Conservation (phyloP, 176 grass and related monocot species). For the Alloteropsis semialata region DNA sequence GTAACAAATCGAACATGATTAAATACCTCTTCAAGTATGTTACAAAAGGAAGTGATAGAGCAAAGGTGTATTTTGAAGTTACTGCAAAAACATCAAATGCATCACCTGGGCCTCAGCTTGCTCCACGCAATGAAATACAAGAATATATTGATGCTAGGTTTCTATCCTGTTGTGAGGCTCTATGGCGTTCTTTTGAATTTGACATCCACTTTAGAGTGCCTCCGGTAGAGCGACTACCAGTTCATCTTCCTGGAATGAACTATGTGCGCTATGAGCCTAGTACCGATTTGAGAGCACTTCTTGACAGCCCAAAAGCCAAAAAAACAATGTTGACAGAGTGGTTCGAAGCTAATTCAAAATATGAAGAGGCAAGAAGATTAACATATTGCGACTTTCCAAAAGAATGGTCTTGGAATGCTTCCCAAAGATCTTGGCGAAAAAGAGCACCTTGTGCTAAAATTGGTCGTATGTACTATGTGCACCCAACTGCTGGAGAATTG, state of each 20-base stretch:
- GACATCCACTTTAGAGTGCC: not conserved
- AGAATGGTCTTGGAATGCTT: not conserved
- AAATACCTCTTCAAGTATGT: not conserved
- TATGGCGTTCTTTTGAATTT: not conserved
- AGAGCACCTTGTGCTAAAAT: not conserved
- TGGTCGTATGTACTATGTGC: not conserved
- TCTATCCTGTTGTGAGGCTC: not conserved
- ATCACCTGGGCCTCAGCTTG: not conserved
- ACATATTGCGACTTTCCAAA: not conserved
- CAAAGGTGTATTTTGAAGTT: not conserved
- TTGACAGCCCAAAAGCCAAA: fast-evolving
- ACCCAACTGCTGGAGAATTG: not conserved
- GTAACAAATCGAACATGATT: not conserved
- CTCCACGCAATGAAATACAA: not conserved
- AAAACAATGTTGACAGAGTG: not conserved
- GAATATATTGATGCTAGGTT: not conserved
- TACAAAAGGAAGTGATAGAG: not conserved
- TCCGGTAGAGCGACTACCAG: not conserved
- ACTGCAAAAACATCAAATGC: not conserved
- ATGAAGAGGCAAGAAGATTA: not conserved
- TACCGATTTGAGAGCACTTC: fast-evolving
- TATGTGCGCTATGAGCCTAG: not conserved
- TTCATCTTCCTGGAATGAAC: not conserved
- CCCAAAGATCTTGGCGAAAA: not conserved
- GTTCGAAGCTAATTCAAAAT: not conserved